A percentile compares a stretch with the other conserved stretches of the same genome.
phyloP scores from a whole-genome alignment of 2,329 filamentous ascomycete species.

The Fusarium bactridioides region DNA sequence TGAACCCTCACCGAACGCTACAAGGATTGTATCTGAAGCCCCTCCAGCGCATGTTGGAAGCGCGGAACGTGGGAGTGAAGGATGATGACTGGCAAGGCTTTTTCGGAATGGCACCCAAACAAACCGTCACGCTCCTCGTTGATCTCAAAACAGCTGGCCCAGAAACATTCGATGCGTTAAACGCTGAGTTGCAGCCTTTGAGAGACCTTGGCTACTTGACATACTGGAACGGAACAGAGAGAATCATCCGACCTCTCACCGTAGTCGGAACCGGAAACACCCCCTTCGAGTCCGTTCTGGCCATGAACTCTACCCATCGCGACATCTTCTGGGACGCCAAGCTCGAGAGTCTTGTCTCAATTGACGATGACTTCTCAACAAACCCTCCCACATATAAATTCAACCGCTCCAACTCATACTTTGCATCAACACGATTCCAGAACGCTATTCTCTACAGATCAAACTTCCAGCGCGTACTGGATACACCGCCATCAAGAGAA shows the following conservation, averaged over 20 bases:
- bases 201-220: slow-evolving; percentile 7
- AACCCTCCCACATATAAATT: background rate
- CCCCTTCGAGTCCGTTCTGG: background rate
- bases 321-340: slow-evolving; percentile 25
- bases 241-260: slow-evolving; percentile 1
- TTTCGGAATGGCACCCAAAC: background rate
- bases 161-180: background rate
- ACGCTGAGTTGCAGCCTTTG: background rate
- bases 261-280: slow-evolving; percentile 5
- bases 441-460: slow-evolving; percentile 7
- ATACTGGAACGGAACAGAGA: slow-evolving; percentile 12
- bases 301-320: background rate
- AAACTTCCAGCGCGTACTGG: background rate
- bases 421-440: slow-evolving; percentile 2
- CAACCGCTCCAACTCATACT: slow-evolving; percentile 17
- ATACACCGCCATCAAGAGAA: background rate
- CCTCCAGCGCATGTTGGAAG: slow-evolving; percentile 1
- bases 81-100: background rate
- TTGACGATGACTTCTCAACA: background rate
- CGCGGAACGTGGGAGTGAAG: background rate
- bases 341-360: background rate
- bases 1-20: background rate
- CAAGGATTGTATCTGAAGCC: background rate
- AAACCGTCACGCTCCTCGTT: slow-evolving; percentile 2
- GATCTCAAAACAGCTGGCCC: slow-evolving; percentile 6